Conservation (phyloP, 1,284 basidiomycete species). For the Volvariella volvacea region DNA sequence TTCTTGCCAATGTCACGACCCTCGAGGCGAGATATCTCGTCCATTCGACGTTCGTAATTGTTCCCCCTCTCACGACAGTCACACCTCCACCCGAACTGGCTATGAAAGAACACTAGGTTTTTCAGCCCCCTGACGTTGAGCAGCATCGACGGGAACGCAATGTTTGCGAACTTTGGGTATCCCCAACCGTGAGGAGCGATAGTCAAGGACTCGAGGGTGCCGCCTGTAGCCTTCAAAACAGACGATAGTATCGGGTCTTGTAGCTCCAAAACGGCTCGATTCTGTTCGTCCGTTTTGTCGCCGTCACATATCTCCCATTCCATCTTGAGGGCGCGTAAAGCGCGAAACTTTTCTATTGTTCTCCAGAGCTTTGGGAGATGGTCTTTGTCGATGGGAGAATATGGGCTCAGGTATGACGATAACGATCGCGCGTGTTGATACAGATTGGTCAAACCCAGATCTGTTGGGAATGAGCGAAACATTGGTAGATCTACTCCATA, state of each 20-base stretch:
- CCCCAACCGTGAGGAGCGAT: neutral
- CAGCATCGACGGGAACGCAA: neutral
- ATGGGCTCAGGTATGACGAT: too few relatives aligned
- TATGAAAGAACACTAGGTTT: neutral
- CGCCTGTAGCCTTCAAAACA: neutral
- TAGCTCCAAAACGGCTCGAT: neutral
- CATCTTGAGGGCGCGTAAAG: neutral
- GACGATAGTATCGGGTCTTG: neutral
- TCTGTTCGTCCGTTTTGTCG: neutral
- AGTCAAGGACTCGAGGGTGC: neutral
- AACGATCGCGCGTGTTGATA: neutral
- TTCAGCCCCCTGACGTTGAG: neutral
- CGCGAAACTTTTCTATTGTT: neutral
- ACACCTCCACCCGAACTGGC: conserved; percentile 1
- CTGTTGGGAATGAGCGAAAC: too few relatives aligned
- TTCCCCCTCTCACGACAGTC: neutral
- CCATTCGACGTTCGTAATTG: neutral
- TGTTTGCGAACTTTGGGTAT: neutral
- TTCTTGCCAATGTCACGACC: neutral
- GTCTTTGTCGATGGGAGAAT: neutral
- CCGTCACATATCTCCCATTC: neutral
- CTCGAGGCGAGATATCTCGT: too few relatives aligned
- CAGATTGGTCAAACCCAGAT: neutral
- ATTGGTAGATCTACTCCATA: neutral
- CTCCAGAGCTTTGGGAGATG: neutral